A percentile compares a stretch with the other conserved stretches of the same genome.
These are phyloP conservation scores for Rhododendron simsii DNA, from an alignment of 148 eudicot species.

Conservation along the genomic window DNA sequence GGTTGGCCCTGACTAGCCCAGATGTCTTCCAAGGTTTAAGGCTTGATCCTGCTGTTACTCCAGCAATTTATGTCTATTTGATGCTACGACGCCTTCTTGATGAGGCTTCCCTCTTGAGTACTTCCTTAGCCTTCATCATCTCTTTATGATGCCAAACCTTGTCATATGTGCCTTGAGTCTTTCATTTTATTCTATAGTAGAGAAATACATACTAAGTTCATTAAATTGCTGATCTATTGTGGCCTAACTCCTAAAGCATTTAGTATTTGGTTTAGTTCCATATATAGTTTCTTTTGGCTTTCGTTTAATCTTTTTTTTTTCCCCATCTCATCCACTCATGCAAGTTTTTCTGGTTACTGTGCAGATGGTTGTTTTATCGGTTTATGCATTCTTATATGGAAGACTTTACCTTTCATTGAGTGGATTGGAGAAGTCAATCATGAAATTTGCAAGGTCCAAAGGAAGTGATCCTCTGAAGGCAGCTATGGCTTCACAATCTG, in stretches of 20 bases:
- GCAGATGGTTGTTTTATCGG: conserved; percentile 42
- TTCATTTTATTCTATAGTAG: not conserved
- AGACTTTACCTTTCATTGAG: conserved; percentile 45
- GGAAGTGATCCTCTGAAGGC: conserved; percentile 29
- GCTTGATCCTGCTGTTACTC: not conserved
- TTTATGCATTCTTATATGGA: conserved; percentile 43
- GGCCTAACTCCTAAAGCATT: not conserved
- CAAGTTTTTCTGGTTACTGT: not conserved
- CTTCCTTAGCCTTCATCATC: not conserved
- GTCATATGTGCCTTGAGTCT: not conserved
- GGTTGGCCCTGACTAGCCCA: not conserved
- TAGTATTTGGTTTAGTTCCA: not conserved
- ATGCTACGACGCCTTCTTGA: not conserved
- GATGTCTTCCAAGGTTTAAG: not conserved
- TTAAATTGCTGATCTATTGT: not conserved
- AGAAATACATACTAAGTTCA: not conserved
- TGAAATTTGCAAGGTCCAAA: conserved; percentile 18
- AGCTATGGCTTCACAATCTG: conserved; percentile 43
- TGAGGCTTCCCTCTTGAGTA: not conserved
- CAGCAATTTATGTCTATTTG: not conserved
- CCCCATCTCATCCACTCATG: not conserved
- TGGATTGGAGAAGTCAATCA: conserved; percentile 39
- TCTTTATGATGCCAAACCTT: not conserved
- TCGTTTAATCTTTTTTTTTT: not conserved
- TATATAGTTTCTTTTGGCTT: not conserved